These are phyloP conservation scores for Pontederia crassipes DNA, from an alignment of 176 grass and related monocot species.

Conservation along the genomic window DNA sequence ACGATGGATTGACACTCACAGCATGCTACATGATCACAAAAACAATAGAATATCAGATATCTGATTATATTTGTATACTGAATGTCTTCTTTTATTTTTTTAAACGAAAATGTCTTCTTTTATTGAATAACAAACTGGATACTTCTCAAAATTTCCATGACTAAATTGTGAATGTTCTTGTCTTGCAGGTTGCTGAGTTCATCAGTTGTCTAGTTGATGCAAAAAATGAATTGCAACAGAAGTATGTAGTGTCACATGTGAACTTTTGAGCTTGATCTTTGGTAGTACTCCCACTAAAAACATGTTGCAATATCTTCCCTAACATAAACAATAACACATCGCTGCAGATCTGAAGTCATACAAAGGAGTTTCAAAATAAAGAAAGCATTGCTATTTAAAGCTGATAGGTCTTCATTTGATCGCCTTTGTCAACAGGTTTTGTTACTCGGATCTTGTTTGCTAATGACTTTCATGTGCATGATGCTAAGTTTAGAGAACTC, in stretches of 20 bases:
- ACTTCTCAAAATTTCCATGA: background rate
- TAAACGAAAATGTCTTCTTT: background rate
- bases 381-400: slow-evolving; percentile 67
- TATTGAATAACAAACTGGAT: background rate
- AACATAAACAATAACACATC: too few species aligned
- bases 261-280: background rate
- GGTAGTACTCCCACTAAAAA: background rate
- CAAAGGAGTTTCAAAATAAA: slow-evolving; percentile 88
- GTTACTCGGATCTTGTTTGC: background rate
- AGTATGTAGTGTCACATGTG: slow-evolving; percentile 19
- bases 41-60: too few species aligned
- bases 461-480: too few species aligned
- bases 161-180: slow-evolving; percentile 5
- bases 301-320: too few species aligned
- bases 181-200: slow-evolving; percentile 65
- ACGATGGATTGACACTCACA: too few species aligned
- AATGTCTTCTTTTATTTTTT: background rate
- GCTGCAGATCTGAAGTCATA: slow-evolving; percentile 46
- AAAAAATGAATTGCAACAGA: slow-evolving; percentile 74
- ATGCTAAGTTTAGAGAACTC: background rate
- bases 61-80: background rate
- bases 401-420: slow-evolving; percentile 59
- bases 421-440: slow-evolving; percentile 74
- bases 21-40: too few species aligned
- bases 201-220: slow-evolving; percentile 64